Conservation (phyloP, 2,329 filamentous ascomycete species). For the Exophiala dermatitidis region DNA sequence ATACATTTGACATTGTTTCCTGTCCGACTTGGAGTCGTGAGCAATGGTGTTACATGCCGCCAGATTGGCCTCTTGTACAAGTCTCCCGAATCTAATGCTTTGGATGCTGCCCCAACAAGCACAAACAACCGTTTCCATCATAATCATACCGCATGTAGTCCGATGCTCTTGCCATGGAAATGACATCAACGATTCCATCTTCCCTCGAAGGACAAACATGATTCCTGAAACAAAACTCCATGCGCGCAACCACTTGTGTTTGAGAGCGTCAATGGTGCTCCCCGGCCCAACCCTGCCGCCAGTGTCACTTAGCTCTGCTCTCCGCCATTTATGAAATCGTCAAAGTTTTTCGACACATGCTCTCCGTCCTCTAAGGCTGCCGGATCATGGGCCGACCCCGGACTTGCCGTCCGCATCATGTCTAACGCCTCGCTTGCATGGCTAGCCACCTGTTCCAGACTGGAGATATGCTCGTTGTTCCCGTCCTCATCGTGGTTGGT, state of each 20-base stretch:
- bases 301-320: slow-evolving; percentile 7
- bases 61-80: not conserved
- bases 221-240: no score
- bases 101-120: not conserved
- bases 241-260: not conserved
- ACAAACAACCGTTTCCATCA: not conserved
- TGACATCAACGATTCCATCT: not conserved
- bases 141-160: not conserved
- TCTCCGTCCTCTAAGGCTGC: slow-evolving; percentile 26
- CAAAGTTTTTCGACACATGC: slow-evolving; percentile 24
- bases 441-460: slow-evolving; percentile 34
- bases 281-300: slow-evolving; percentile 1
- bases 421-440: slow-evolving; percentile 44
- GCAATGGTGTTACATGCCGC: not conserved
- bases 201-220: not conserved
- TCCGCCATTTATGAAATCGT: slow-evolving; percentile 27
- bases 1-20: no score
- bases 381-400: slow-evolving; percentile 26
- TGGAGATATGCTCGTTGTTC: slow-evolving; percentile 16
- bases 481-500: slow-evolving; percentile 38
- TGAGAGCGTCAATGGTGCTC: slow-evolving; percentile 7
- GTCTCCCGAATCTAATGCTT: not conserved
- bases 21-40: not conserved
- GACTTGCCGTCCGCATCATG: slow-evolving; percentile 23
- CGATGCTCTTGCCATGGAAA: not conserved